Evolutionary conservation across 371 early-diverging fungal genomes (phyloP), one percentile per base, ranked within the genome.

Genomic region (Saksenaea oblongispora): DNA sequence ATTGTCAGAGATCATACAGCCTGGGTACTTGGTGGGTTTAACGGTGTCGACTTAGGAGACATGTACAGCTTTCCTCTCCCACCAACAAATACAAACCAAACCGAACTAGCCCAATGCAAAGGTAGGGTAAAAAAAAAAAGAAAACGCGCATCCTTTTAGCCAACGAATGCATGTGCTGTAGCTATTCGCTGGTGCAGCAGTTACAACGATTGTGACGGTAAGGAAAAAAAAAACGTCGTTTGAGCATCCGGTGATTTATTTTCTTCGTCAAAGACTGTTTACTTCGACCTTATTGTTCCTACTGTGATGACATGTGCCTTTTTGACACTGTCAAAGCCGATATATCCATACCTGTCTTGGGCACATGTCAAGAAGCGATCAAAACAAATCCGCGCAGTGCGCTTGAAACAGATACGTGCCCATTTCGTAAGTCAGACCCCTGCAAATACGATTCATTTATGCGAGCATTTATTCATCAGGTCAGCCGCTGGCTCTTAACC

Each of bases 341-440:
- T 27, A 37, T 58, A 42, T 5, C 58, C 5, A 58, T 28, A 15
- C 14, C 27, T 10, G 58, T 58, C 24, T 39, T 22, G 24, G 58
- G 58, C 37, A 58, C 58, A n/a, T 58, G 58, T 35, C 58, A 58
- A 27, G 58, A 58, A n/a, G 41, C 42, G 34, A 58, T 58, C 58
- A n/a, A 58, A 36, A 27, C 37, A 58, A 42, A 27, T 22, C 58
- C 37, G 37, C 37, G 27, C 18, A 24, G 26, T 14, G 37, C 58
- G 27, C 18, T 27, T 10, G 37, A 37, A 5, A 58, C 58, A 36
- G 42, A 58, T 15, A 27, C 42, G n/a, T 58, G 58, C 22, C 58
- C 58, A 27, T 27, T 42, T 37, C 58, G 58, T 58, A 42, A n/a
- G 58, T 58, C 51, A 47, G 51, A 36, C 37, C 58, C 37, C 34